phyloP scores from a whole-genome alignment of 2,329 filamentous ascomycete species.

The Fragosphaeria purpurea region DNA sequence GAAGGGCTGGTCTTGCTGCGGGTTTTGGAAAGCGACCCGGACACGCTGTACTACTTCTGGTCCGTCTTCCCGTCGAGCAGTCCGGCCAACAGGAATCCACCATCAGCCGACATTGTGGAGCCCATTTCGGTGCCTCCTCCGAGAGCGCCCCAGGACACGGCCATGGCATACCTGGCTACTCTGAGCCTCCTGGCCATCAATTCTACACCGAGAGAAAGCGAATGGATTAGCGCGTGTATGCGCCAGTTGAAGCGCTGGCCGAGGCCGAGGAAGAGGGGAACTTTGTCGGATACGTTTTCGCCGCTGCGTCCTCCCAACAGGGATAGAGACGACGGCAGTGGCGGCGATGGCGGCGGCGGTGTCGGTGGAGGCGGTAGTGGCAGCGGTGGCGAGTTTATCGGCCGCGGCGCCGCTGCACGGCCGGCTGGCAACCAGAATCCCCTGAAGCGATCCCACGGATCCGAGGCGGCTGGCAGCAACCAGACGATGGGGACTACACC shows the following conservation, averaged over 20 bases:
- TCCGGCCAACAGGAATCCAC: background rate
- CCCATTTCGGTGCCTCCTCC: background rate
- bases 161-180: slow-evolving; percentile 1
- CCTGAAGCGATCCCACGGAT: no score
- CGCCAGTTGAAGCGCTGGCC: slow-evolving; percentile 1
- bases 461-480: no score
- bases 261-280: background rate
- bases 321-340: no score
- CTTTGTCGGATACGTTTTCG: no score
- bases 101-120: background rate
- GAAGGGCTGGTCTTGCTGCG: slow-evolving; percentile 5
- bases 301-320: no score
- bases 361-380: background rate
- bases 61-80: background rate
- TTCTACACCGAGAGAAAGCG: background rate
- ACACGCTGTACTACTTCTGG: slow-evolving; percentile 5
- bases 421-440: no score
- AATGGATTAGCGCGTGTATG: background rate
- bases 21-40: slow-evolving; percentile 1
- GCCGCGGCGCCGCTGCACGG: background rate
- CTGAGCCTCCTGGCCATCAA: background rate
- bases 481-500: no score
- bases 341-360: background rate
- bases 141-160: background rate
- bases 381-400: background rate